Conservation (phyloP, 2,329 filamentous ascomycete genomes). For the Rosellinia necatrix region DNA sequence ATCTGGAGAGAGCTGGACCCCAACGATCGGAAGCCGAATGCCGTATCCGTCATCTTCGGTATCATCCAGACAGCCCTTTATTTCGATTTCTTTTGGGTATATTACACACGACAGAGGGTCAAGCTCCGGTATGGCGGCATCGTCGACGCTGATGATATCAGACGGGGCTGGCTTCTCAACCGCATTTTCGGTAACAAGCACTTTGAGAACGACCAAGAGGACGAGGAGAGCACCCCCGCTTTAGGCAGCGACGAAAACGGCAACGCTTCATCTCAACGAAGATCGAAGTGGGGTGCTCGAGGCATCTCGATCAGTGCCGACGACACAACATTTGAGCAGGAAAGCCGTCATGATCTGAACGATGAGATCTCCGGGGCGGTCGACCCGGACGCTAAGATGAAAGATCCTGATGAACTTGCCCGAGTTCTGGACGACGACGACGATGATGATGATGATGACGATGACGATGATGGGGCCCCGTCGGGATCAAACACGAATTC, state of each 20-base stretch:
- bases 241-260: constrained; percentile 43
- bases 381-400: constrained; percentile 69
- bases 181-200: constrained; percentile 71
- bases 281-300: constrained; percentile 65
- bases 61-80: constrained; percentile 89
- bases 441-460: constrained; percentile 54
- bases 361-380: constrained; percentile 50
- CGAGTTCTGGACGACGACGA: constrained; percentile 58
- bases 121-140: constrained; percentile 88
- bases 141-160: constrained; percentile 87
- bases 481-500: constrained; percentile 27
- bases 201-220: constrained; percentile 56
- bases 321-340: constrained; percentile 59
- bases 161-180: constrained; percentile 81
- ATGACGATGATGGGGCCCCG: constrained; percentile 47
- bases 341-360: constrained; percentile 45
- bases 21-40: constrained; percentile 63
- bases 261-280: constrained; percentile 39
- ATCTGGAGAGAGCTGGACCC: constrained; percentile 69
- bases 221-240: constrained; percentile 63
- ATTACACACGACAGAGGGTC: constrained; percentile 89
- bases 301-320: constrained; percentile 71
- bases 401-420: constrained; percentile 68
- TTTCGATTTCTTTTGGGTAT: constrained; percentile 95
- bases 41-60: constrained; percentile 82